These are phyloP conservation scores for Leccinum variabile DNA, from an alignment of 1,284 basidiomycete species.

Conservation along the genomic window DNA sequence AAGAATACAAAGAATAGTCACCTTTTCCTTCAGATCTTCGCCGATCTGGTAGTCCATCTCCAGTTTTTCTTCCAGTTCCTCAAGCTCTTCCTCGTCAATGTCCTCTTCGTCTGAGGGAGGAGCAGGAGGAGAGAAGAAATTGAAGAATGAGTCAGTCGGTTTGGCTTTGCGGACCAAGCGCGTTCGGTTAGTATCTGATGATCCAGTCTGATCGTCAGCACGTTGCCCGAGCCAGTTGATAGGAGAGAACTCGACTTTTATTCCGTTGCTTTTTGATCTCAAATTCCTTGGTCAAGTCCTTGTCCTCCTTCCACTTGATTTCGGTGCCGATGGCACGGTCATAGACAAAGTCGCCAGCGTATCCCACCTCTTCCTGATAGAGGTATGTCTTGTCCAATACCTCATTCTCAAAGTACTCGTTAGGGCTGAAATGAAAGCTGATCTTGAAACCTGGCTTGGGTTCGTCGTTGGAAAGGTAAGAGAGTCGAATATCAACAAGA, in stretches of 20 bases:
- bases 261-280: slow-evolving; percentile 99
- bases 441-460: slow-evolving; percentile 91
- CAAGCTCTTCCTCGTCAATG: slow-evolving; percentile 82
- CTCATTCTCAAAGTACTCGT: slow-evolving; percentile 88
- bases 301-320: slow-evolving; percentile 98
- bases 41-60: slow-evolving; percentile 99
- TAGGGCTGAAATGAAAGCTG: slow-evolving; percentile 77
- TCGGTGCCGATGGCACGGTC: slow-evolving; percentile 88
- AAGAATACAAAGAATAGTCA: slow-evolving; percentile 30
- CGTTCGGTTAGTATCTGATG: slow-evolving; percentile 86
- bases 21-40: slow-evolving; percentile 97
- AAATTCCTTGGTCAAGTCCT: slow-evolving; percentile 95
- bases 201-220: slow-evolving; percentile 9
- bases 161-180: slow-evolving; percentile 88
- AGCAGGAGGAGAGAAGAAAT: slow-evolving; percentile 91
- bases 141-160: slow-evolving; percentile 93
- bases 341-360: slow-evolving; percentile 94
- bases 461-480: slow-evolving; percentile 57
- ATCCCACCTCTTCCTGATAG: slow-evolving; percentile 93
- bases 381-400: slow-evolving; percentile 92
- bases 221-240: background rate
- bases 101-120: slow-evolving; percentile 75
- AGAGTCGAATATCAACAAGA: slow-evolving; percentile 68
- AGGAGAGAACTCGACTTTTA: slow-evolving; percentile 68
- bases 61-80: slow-evolving; percentile 89